Evolutionary conservation across 345 rosid species (phyloP), one percentile per base, ranked within the genome.

Genomic region (Gossypium longicalyx): DNA sequence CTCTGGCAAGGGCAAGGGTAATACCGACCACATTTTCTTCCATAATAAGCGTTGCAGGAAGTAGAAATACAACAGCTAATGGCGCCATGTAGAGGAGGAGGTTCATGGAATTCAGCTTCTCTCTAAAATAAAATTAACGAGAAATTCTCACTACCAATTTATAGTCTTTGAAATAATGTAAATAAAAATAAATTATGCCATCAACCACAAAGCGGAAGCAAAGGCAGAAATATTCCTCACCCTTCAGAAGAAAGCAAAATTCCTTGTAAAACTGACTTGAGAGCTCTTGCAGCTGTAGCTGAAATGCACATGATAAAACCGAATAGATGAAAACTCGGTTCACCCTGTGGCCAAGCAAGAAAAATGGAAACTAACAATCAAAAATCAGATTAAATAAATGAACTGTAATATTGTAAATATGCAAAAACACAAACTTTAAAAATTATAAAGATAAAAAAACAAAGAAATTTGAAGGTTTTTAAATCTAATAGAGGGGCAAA

Each of bases 71-170:
- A 6, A 96, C 99, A 51, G 99, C 99, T 74, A 96, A 84, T 0
- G 99, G 99, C 76, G 98, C 97, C 99, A 96, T 96, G 88, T 96
- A 96, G 4, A 96, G 87, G 49, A 96, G 95, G 12, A 96, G 92
- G 78, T 96, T 96, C 98, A 96, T 93, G 34, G 99, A 91, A 86
- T 93, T 91, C 75, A 96, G 91, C 91, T 93, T 96, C 86, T 96
- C 99, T 89, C 99, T 95, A 75, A 11, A 57, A 84, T 78, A 52
- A 76, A 34, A 64, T 75, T 38, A 29, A 49, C 43, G 13, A 64
- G 56, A 19, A 1, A 9, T 27, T 75, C 77, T 85, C 70, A 85
- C 71, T 72, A 72, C 53, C 54, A 11, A 41, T 72, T 71, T 68
- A 23, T 69, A 64, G 59, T 38, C 6, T 74, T 16, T 54, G 3